phyloP scores from a whole-genome alignment of 805 yeast species.

The Yarrowia sp. region DNA sequence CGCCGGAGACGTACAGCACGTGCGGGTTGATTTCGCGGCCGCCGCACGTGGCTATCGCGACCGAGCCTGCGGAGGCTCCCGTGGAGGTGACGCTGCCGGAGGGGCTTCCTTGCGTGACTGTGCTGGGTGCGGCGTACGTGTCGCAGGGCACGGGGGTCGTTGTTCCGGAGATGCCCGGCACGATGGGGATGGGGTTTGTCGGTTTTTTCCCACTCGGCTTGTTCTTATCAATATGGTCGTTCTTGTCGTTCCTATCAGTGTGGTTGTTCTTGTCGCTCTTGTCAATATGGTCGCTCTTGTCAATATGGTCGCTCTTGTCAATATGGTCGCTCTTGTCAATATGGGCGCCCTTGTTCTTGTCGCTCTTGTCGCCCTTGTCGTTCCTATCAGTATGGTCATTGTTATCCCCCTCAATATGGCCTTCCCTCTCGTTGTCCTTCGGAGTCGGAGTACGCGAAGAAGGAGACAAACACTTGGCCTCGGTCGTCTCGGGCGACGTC shows the following conservation, averaged over 20 bases:
- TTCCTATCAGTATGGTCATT: no score
- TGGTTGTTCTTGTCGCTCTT: no score
- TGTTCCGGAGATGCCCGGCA: no score
- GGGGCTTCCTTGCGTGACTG: neutral
- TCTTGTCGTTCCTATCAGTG: neutral
- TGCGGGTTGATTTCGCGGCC: slow-evolving; percentile 76
- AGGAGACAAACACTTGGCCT: neutral
- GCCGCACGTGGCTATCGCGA: slow-evolving; percentile 42
- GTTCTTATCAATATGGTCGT: no score
- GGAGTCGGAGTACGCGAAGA: neutral
- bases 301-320: no score
- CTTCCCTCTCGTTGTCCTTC: neutral
- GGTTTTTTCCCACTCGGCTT: no score
- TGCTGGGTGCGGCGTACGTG: no score
- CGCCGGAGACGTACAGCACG: slow-evolving; percentile 73
- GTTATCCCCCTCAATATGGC: no score
- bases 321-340: no score
- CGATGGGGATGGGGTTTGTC: neutral
- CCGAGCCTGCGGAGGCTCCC: neutral
- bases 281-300: no score
- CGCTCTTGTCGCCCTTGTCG: no score
- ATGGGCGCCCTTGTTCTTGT: no score
- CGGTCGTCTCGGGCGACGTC: neutral
- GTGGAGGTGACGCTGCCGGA: neutral
- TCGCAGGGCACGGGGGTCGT: neutral